Conservation (phyloP, 345 rosid species). For the Aquilaria sinensis region DNA sequence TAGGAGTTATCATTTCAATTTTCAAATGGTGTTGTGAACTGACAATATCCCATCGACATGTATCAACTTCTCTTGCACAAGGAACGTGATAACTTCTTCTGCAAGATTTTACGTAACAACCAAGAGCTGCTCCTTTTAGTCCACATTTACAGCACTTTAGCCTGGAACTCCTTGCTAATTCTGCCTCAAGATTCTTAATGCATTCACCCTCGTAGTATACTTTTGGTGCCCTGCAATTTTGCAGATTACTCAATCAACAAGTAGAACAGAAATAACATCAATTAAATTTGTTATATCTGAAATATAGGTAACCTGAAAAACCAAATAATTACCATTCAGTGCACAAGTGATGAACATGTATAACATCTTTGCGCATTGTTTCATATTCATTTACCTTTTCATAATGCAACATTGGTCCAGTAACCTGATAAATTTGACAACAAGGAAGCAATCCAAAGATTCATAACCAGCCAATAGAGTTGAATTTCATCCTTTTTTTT, state of each 20-base stretch:
- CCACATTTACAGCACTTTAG: conserved; percentile 70
- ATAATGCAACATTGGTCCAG: conserved; percentile 76
- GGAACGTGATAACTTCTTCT: conserved; percentile 73
- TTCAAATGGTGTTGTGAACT: conserved; percentile 12
- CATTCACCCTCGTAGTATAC: conserved; percentile 54
- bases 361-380: conserved; percentile 32
- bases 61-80: conserved; percentile 51
- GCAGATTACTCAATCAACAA: not conserved
- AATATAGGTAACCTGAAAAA: not conserved
- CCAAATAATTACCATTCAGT: conserved; percentile 61
- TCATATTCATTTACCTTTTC: conserved; percentile 43
- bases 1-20: not conserved
- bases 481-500: not conserved
- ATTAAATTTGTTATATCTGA: not conserved
- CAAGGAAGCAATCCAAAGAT: not conserved
- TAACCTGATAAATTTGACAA: conserved; percentile 29
- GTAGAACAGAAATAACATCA: not conserved
- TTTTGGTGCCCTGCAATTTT: conserved; percentile 68
- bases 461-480: not conserved
- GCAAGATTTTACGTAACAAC: conserved; percentile 75
- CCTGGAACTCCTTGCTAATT: conserved; percentile 70
- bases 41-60: conserved; percentile 83
- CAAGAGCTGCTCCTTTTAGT: conserved; percentile 81
- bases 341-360: conserved; percentile 70
- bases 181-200: conserved; percentile 63